Base-by-base conservation (phyloP, 202 grass and related monocot species). In the Schoenoplectus triqueter region DNA sequence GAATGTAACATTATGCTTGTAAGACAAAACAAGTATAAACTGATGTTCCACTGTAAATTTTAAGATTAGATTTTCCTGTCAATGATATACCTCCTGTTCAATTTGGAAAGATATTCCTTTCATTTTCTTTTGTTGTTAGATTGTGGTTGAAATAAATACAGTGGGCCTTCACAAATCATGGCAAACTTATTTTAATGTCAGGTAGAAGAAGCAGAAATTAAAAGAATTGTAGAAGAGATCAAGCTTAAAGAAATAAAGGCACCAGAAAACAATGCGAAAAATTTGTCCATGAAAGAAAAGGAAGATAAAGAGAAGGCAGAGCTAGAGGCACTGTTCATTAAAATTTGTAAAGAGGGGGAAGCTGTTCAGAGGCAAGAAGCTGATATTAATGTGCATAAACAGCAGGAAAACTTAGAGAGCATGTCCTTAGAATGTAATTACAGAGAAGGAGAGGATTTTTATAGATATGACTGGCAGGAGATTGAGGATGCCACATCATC, bases 401-500 rank as follows among this genome's bases (percentile, higher is more conserved):
- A 90, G 59, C 84, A 90, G 2, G 31, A 71, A 64, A 85, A 66
- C 39, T 80, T 78, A 84, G 77, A 54, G 64, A 90, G 67, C 11
- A 64, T 61, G 48, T 7, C 18, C 4, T 46, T 80, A 84, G 48
- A 14, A 59, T 44, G 19, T 84, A 72, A 84, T 80, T 77, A 57
- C 21, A 79, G 70, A 2, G 71, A 92, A 42, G 46, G 52, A 56
- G 81, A 83, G 20, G 64, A 69, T 8, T 92, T 91, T 56, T 89
- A 89, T 49, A 88, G 89, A 87, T 99, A 96, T 64, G 84, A 86
- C 14, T 96, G 96, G 96, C 91, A 99, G 39, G 93, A 99, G 40
- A 94, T 99, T 80, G 79, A 92, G 49, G 84, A 59, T 67, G 92
- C 96, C 0, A 99, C 96, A 42, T 96, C 86, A 46, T 89, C 86